These are phyloP conservation scores for Strigomonas galati DNA, from an alignment of 208 protist genomes.

Conservation along the genomic window DNA sequence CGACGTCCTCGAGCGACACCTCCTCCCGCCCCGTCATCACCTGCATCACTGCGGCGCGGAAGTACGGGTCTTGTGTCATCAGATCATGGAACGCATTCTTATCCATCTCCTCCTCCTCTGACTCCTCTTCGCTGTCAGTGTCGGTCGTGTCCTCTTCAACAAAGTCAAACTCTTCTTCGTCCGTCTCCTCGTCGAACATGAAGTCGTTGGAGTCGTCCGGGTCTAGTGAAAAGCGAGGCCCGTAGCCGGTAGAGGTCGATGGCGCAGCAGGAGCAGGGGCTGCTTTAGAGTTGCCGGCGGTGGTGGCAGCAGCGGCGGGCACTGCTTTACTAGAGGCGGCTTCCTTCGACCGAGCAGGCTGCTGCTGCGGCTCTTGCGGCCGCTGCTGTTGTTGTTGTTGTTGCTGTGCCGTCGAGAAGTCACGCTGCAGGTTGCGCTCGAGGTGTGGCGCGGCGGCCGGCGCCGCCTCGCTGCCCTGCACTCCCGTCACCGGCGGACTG, in stretches of 20 bases:
- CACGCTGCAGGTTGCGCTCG: background rate
- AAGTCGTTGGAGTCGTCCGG: background rate
- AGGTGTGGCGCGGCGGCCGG: background rate
- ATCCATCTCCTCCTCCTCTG: background rate
- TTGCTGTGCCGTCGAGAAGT: background rate
- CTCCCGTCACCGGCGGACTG: background rate
- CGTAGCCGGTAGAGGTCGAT: background rate
- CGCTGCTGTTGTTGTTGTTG: too few species aligned
- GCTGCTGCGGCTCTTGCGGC: too few species aligned
- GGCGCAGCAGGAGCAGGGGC: too few species aligned
- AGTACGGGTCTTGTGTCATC: slow-evolving; percentile 14
- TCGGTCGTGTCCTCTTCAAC: slow-evolving; percentile 8
- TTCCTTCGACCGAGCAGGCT: too few species aligned
- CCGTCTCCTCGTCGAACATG: slow-evolving; percentile 1
- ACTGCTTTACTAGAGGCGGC: too few species aligned
- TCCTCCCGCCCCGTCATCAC: background rate
- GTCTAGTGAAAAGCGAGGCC: too few species aligned
- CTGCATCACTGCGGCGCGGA: slow-evolving; percentile 4
- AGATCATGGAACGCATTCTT: background rate
- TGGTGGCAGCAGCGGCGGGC: too few species aligned
- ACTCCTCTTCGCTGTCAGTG: background rate
- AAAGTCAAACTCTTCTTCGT: background rate
- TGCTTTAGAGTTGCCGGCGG: too few species aligned
- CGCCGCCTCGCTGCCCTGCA: background rate
- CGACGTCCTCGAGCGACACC: slow-evolving; percentile 8